Evolutionary conservation across 495 filamentous ascomycete genomes (phyloP), one percentile per base, ranked within the genome.

Genomic region (Neurospora africana): DNA sequence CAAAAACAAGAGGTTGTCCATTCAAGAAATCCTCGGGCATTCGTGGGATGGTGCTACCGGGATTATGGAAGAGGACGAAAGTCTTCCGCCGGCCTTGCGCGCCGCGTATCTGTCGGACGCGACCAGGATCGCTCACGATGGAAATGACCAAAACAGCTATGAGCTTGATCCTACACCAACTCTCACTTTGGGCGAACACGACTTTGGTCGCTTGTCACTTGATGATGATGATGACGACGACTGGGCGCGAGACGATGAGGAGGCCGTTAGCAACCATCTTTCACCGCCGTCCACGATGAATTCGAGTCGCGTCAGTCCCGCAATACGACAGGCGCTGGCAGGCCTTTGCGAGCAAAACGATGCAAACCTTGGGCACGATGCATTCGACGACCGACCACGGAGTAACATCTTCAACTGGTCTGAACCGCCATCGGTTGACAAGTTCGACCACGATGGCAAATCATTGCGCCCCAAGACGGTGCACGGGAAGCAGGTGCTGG

Each of bases 341-440:
- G 80, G 73, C 69, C 76, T 84, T n/a, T 85, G 77, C 37, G 81
- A 83, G 35, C 83, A 83, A 74, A 77, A 61, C 44, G 78, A 73
- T 70, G 69, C 72, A 58, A 78, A 83, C 47, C 76, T 71, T 27
- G 70, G 79, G 35, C 75, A 75, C 69, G 78, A 81, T 19, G 61
- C 74, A 73, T 77, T 79, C 43, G 82, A 77, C 67, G 85, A 86
- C 68, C 82, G 86, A 72, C 85, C 85, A 21, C 82, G 85, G 71
- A 87, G 86, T 71, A 91, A 87, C 75, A 87, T 94, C 33, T 97
- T 96, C 75, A 93, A 97, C 79, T 97, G 93, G 93, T 90, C 91
- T 67, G 94, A 97, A 78, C 87, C 91, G 41, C 78, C 87, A 41
- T 81, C 83, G 30, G 82, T 81, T 67, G 91, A 89, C 77, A 89